Base-by-base conservation (phyloP, 176 grass and related monocot genomes). In the Aegilops longissima region DNA sequence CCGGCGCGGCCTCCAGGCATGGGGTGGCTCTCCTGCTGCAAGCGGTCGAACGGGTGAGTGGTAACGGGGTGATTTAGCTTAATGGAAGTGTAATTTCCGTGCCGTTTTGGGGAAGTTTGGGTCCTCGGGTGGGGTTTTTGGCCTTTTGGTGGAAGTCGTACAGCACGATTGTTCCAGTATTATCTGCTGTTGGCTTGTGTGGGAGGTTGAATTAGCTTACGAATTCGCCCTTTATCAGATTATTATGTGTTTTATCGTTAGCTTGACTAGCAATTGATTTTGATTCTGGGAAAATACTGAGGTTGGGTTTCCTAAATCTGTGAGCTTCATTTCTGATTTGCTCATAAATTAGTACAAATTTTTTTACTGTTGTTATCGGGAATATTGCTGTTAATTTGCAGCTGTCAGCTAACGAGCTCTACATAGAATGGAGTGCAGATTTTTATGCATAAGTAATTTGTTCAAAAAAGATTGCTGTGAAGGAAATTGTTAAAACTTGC, bases 11-110 rank as follows among this genome's bases (percentile, higher is more conserved):
- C 0, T 24, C 5, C 11, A 17, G 49, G 7, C 69, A 88, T 91
- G 90, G 70, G 85, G 77, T 81, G 70, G 82, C 38, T 78, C 8
- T 91, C 70, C 77, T 91, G 90, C 90, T 91, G 81, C 82, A 88
- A 63, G 81, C 11, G 82, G 30, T 13, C 82, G 6, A 71, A 81
- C 62, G 70, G 90, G 90, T 91, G 82, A 91, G 90, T 91, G 36
- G 2, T 30, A 12, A 8, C 3, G 7, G 6, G 29, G 2, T 12
- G 52, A 49, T 49, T 79, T 58, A 18, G 2, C 5, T 7, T 7
- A 4, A 21, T 17, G 0, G 5, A 49, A 42, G n/a, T 35, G 73
- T 27, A 17, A 13, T 73, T 5, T 40, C 31, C 10, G 2, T 31
- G 64, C 17, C 30, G 29, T 61, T 66, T n/a, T 13, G 13, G 52